Evolutionary conservation across 2,329 filamentous ascomycete species (phyloP).

Genomic region (Berkeleyomyces basicola): DNA sequence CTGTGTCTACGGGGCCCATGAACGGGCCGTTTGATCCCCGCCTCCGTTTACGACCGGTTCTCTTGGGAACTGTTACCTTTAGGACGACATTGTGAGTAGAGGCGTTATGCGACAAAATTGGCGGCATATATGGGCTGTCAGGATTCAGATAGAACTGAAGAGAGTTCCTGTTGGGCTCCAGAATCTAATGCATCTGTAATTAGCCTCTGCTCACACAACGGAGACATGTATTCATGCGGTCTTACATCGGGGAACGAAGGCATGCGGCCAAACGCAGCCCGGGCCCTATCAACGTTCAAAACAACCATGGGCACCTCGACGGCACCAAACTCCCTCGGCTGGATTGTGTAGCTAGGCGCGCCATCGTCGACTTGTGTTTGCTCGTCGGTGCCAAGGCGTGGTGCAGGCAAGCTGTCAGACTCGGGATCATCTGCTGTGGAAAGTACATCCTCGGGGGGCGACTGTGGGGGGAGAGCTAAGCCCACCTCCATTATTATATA

Average conservation of each 20-base stretch:
- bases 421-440: not conserved
- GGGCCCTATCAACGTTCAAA: conserved; percentile 26
- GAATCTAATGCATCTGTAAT: conserved; percentile 21
- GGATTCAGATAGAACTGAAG: conserved; percentile 62
- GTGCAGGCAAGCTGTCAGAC: not conserved
- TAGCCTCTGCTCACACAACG: not conserved
- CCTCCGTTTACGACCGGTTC: conserved; percentile 75
- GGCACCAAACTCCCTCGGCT: conserved; percentile 22
- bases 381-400: not conserved
- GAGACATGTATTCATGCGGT: not conserved
- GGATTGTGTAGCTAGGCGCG: conserved; percentile 18
- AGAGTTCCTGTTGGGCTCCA: conserved; percentile 33
- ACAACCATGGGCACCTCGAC: conserved; percentile 30
- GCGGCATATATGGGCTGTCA: conserved; percentile 62
- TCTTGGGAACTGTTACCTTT: conserved; percentile 70
- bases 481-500: not conserved
- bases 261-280: conserved; percentile 27
- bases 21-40: conserved; percentile 56
- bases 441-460: not conserved
- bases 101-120: conserved; percentile 59
- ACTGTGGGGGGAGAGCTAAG: not conserved
- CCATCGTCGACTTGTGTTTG: not conserved
- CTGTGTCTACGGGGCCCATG: conserved; percentile 26
- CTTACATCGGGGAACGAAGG: conserved; percentile 25
- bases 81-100: conserved; percentile 70